Percentiles rank a stretch among this genome's conserved stretches.
These are phyloP conservation scores for Arthrobotrys entomopaga DNA, from an alignment of 2,329 filamentous ascomycete genomes.

Conservation along the genomic window DNA sequence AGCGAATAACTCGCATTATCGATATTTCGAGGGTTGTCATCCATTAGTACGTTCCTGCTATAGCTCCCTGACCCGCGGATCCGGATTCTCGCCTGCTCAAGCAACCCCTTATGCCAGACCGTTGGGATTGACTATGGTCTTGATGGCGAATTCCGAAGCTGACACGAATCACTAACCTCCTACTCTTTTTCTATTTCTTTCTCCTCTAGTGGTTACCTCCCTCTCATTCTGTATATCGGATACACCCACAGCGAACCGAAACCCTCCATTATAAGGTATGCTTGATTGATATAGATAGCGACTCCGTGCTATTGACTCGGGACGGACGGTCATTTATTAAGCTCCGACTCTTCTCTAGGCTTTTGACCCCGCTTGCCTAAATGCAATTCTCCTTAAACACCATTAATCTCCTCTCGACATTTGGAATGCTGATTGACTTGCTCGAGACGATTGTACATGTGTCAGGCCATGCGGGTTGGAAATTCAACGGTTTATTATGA, in stretches of 20 bases:
- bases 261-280: slow-evolving; percentile 48
- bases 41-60: slow-evolving; percentile 51
- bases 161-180: too few species aligned
- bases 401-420: slow-evolving; percentile 32
- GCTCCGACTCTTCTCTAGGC: slow-evolving; percentile 12
- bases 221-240: slow-evolving; percentile 53
- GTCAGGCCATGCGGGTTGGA: slow-evolving; percentile 18
- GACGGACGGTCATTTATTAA: slow-evolving; percentile 28
- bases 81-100: slow-evolving; percentile 22
- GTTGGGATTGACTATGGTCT: slow-evolving; percentile 7
- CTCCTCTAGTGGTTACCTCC: slow-evolving; percentile 43
- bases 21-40: slow-evolving; percentile 52
- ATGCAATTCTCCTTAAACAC: slow-evolving; percentile 10
- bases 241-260: slow-evolving; percentile 53
- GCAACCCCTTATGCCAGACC: slow-evolving; percentile 8
- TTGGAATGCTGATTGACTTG: slow-evolving; percentile 31
- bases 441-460: slow-evolving; percentile 2
- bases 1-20: slow-evolving; percentile 54
- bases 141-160: slow-evolving; percentile 15
- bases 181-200: not conserved
- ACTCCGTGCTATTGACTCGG: slow-evolving; percentile 12
- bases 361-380: slow-evolving; percentile 51
- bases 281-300: slow-evolving; percentile 2
- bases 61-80: slow-evolving; percentile 27
- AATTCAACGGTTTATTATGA: not conserved